Evolutionary conservation across 1,284 basidiomycete genomes (phyloP).

Genomic region (Caloboletus inedulis): DNA sequence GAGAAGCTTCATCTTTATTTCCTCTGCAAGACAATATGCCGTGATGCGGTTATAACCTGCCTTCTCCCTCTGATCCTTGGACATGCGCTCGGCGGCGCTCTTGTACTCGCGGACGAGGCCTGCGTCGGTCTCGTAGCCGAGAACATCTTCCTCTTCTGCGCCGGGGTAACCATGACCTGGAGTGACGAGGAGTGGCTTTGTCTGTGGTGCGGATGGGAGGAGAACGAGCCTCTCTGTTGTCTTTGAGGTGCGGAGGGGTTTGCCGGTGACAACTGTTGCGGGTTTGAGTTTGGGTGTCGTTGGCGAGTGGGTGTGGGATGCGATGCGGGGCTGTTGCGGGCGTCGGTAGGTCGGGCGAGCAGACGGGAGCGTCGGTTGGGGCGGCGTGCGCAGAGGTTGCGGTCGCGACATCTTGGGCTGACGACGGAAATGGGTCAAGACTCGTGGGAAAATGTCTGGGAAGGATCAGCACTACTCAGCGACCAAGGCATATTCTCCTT

Average conservation of each 20-base stretch:
- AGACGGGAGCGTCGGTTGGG: slow-evolving; percentile 26
- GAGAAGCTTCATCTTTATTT: slow-evolving; percentile 77
- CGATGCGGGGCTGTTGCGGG: slow-evolving; percentile 22
- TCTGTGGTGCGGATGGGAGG: slow-evolving; percentile 88
- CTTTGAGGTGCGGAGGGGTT: slow-evolving; percentile 82
- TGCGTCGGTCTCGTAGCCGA: slow-evolving; percentile 63
- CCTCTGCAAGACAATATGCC: slow-evolving; percentile 84
- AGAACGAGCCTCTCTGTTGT: slow-evolving; percentile 90
- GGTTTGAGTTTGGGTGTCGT: slow-evolving; percentile 18
- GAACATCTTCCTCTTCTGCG: slow-evolving; percentile 46
- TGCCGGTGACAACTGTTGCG: slow-evolving; percentile 33
- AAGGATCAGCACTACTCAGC: too few relatives aligned
- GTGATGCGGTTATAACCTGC: slow-evolving; percentile 78
- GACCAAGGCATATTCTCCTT: too few relatives aligned
- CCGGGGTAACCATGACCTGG: slow-evolving; percentile 23
- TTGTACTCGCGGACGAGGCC: slow-evolving; percentile 65
- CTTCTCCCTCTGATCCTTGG: slow-evolving; percentile 69
- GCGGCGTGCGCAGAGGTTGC: slow-evolving; percentile 12
- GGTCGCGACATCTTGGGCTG: slow-evolving; percentile 12
- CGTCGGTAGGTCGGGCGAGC: slow-evolving; percentile 23
- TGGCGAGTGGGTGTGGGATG: slow-evolving; percentile 17
- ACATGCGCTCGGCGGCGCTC: slow-evolving; percentile 80
- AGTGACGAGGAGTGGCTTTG: slow-evolving; percentile 65
- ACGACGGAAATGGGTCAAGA: background rate
- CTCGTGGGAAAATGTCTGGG: slow-evolving; percentile 9